These are phyloP conservation scores for Antitrichia curtipendula DNA, from an alignment of 225 moss, liverwort and hornwort species.

Conservation along the genomic window DNA sequence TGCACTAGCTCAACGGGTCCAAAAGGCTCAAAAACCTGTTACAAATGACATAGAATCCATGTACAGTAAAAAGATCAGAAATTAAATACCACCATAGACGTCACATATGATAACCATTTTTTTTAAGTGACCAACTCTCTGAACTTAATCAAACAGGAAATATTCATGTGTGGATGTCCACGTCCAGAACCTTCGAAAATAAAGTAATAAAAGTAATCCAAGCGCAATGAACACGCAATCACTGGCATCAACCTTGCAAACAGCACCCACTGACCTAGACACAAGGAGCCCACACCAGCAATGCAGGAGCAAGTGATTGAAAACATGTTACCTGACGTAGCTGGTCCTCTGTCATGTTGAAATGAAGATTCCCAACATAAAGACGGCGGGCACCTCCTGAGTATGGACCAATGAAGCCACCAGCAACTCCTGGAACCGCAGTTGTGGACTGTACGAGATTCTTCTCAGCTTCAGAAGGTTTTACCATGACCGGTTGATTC, in stretches of 20 bases:
- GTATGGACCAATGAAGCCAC: conserved; percentile 96
- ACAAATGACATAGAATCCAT: neutral
- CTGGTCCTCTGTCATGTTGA: conserved; percentile 99
- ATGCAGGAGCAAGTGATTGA: neutral
- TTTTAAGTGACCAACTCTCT: neutral
- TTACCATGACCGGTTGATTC: conserved; percentile 99
- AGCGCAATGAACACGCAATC: neutral
- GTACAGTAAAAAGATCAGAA: neutral
- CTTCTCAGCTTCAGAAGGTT: conserved; percentile 99
- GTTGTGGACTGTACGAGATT: conserved; percentile 97
- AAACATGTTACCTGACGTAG: conserved; percentile 63
- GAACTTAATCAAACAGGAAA: neutral
- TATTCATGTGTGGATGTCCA: neutral
- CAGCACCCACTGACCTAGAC: neutral
- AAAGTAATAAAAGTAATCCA: neutral
- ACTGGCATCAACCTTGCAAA: neutral
- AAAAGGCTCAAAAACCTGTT: conserved; percentile 98
- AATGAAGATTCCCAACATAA: conserved; percentile 96
- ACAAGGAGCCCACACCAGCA: neutral
- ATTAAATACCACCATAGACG: neutral
- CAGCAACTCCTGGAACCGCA: conserved; percentile 89
- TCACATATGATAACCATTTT: neutral
- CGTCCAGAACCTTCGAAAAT: neutral
- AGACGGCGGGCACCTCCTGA: conserved; percentile 96
- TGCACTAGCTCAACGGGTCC: conserved; percentile 99